Percentiles rank a stretch among this genome's conserved stretches.
phyloP scores from a whole-genome alignment of 352 stramenopile genomes.

The Phytophthora multivora region DNA sequence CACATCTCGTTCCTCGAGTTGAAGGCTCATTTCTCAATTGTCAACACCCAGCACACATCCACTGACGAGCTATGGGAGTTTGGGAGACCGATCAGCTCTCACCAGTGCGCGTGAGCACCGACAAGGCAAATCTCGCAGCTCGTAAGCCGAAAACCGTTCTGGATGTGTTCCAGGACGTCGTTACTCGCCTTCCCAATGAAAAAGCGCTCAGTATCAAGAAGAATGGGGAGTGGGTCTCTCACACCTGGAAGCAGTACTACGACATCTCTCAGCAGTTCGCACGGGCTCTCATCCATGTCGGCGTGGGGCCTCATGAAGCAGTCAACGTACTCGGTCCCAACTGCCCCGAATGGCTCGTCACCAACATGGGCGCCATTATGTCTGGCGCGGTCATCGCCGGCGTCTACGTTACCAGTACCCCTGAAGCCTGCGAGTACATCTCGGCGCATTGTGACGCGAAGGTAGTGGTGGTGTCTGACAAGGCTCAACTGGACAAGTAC shows the following conservation, averaged over 20 bases:
- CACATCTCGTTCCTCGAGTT: conserved; percentile 9
- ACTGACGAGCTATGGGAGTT: conserved; percentile 20
- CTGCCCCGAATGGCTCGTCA: conserved; percentile 86
- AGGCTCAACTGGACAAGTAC: conserved; percentile 77
- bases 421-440: conserved; percentile 80
- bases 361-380: conserved; percentile 79
- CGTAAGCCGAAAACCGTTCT: conserved; percentile 42
- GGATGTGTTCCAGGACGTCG: conserved; percentile 44
- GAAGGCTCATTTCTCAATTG: conserved; percentile 20
- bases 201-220: conserved; percentile 51
- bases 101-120: conserved; percentile 17
- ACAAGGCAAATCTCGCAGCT: conserved; percentile 27
- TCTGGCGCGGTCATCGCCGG: conserved; percentile 78
- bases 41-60: background rate
- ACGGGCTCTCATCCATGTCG: conserved; percentile 75
- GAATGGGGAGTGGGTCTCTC: conserved; percentile 49
- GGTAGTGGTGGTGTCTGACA: conserved; percentile 80
- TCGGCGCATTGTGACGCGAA: conserved; percentile 77
- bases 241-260: conserved; percentile 83
- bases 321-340: conserved; percentile 89
- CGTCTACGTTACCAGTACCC: conserved; percentile 85
- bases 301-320: conserved; percentile 66
- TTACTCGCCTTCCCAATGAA: conserved; percentile 25
- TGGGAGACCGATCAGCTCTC: conserved; percentile 29
- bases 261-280: conserved; percentile 66